A percentile compares a stretch with the other conserved stretches of the same genome.
These are phyloP conservation scores for Tolypocladium inflatum DNA, from an alignment of 2,329 filamentous ascomycete species.

Conservation along the genomic window DNA sequence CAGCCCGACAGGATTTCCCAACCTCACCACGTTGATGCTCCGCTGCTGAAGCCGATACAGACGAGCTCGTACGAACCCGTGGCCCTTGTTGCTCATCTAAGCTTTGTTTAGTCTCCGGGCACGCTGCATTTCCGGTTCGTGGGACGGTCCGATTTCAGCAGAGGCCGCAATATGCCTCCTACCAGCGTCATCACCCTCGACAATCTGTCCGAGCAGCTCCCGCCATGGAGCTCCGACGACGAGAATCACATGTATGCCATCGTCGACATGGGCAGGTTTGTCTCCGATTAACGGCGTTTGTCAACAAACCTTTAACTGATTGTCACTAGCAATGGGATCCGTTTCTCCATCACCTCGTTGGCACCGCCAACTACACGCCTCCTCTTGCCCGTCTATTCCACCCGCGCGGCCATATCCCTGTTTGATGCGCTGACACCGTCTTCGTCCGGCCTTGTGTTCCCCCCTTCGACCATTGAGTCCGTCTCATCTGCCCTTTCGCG, in stretches of 20 bases:
- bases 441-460: conserved; percentile 31
- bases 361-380: conserved; percentile 61
- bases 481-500: conserved; percentile 58
- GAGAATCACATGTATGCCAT: conserved; percentile 44
- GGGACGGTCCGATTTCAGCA: not conserved
- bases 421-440: conserved; percentile 67
- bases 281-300: conserved; percentile 1
- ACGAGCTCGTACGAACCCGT: not conserved
- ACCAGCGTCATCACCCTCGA: conserved; percentile 40
- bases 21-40: not conserved
- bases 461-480: conserved; percentile 46
- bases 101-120: not conserved
- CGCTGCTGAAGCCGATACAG: not conserved
- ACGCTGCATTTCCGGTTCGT: not conserved
- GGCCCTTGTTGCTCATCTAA: not conserved
- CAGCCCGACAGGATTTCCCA: not conserved
- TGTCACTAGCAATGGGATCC: conserved; percentile 69
- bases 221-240: conserved; percentile 35
- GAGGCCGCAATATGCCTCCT: conserved; percentile 15
- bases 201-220: conserved; percentile 38
- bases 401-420: conserved; percentile 72
- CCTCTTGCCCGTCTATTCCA: conserved; percentile 67
- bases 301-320: conserved; percentile 2
- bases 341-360: conserved; percentile 83
- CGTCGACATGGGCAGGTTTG: conserved; percentile 51